phyloP scores from a whole-genome alignment of 1,284 basidiomycete species.

The Rhodofomes roseus region DNA sequence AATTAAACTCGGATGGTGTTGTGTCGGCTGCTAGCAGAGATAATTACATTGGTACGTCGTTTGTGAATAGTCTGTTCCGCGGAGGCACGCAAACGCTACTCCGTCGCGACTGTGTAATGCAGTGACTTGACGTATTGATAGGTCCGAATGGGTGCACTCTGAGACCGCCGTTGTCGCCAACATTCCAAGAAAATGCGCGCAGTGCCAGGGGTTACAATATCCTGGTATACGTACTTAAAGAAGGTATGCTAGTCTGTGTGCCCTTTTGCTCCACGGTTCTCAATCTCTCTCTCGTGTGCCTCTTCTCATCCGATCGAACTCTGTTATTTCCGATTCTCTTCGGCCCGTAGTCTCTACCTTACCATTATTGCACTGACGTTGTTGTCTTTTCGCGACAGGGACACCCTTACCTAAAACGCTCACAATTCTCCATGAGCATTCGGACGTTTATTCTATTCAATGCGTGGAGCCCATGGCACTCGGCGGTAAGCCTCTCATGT shows the following conservation, averaged over 20 bases:
- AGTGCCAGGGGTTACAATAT: neutral
- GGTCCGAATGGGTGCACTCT: neutral
- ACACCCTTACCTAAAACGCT: neutral
- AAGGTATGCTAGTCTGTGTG: neutral
- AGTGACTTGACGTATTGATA: neutral
- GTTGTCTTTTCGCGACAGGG: neutral
- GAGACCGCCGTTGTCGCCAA: neutral
- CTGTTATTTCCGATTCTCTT: neutral
- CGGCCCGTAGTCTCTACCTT: too few relatives aligned
- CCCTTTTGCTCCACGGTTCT: neutral
- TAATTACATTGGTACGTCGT: neutral
- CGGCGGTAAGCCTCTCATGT: neutral
- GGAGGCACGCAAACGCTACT: too few relatives aligned
- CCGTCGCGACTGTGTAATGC: too few relatives aligned
- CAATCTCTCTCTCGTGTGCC: neutral
- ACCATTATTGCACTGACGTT: neutral
- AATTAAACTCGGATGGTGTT: neutral
- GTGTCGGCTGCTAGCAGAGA: neutral
- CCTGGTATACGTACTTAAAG: neutral
- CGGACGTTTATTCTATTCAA: neutral
- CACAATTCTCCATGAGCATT: slow-evolving; percentile 3
- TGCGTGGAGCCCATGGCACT: neutral
- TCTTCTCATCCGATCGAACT: too few relatives aligned
- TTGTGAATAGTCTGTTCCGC: too few relatives aligned
- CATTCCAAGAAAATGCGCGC: neutral